A percentile compares a stretch with the other conserved stretches of the same genome.
phyloP scores from a whole-genome alignment of 352 stramenopile species.

The Aphanomyces astaci region DNA sequence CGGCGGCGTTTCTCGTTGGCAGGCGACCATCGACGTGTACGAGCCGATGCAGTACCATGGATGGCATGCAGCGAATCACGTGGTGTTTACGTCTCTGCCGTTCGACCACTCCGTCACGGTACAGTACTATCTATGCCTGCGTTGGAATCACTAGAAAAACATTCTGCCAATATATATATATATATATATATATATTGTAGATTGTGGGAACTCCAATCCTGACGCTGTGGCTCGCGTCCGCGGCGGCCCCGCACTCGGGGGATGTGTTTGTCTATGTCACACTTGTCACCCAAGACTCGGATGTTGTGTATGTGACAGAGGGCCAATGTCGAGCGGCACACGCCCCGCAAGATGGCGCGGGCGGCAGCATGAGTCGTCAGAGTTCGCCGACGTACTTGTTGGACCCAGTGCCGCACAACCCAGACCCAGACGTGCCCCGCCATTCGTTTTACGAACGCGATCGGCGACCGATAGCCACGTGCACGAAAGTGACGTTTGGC shows the following conservation, averaged over 20 bases:
- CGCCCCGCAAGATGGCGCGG: neutral
- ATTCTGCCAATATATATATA: too few species aligned
- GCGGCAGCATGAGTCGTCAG: too few species aligned
- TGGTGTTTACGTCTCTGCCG: neutral
- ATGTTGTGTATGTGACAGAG: conserved; percentile 5
- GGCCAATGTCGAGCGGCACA: conserved; percentile 8
- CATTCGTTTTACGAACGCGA: neutral
- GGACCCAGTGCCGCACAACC: neutral
- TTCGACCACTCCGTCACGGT: neutral
- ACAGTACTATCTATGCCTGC: too few species aligned
- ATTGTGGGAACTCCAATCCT: conserved; percentile 3
- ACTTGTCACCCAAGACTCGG: neutral
- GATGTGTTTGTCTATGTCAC: conserved; percentile 14
- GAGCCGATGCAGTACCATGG: neutral
- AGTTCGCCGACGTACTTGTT: too few species aligned
- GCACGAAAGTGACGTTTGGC: neutral
- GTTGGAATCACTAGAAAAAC: too few species aligned
- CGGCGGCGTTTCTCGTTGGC: conserved; percentile 1
- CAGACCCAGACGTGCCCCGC: neutral
- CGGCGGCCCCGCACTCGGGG: neutral
- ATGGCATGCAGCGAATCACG: conserved; percentile 4
- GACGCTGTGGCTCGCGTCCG: conserved; percentile 1
- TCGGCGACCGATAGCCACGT: neutral
- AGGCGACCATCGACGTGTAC: conserved; percentile 1
- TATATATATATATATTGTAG: too few species aligned